Evolutionary conservation across 2,329 filamentous ascomycete genomes (phyloP), one percentile per base, ranked within the genome.

Genomic region (Eutypella sp.): DNA sequence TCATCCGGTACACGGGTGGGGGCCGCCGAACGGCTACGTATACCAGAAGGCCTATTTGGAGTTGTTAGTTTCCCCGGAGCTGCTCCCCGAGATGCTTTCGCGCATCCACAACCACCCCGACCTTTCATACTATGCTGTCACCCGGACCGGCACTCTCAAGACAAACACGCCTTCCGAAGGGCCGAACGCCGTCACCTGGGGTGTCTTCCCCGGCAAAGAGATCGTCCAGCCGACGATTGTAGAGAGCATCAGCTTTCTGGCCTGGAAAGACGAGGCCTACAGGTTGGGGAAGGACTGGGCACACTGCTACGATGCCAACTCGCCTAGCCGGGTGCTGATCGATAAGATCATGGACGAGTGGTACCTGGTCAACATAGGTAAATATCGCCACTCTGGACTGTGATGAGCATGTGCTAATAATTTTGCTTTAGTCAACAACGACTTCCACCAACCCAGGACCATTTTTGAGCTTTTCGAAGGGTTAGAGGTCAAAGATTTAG

Each of bases 171-270:
- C 84, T 8, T 81, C 82, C 19, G 89, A 95, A 56, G 88, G 89
- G 5, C 93, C 93, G 31, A 99, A 99, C 59, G 93, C 93, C n/a
- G 88, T 99, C 41, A 99, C 93, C 2, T 99, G 93, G 93, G 93
- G 93, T 68, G 95, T 99, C 27, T 99, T 97, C 73, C 92, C 93
- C 0, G 93, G 93, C 47, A 95, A 97, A 67, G 93, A 99, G 68
- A 96, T 99, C 62, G 91, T 99, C n/a, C 93, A 99, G 67, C 93
- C 93, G 13, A 99, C 93, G n/a, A 96, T 99, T 59, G 93, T 99
- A 43, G 93, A 99, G 71, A 95, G 89, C 16, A 85, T 99, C 65
- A 95, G 89, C 65, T 99, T 99, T 78, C 74, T 99, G 44, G 93
- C 93, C 2, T 99, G 93, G 93, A 95, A 95, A 70, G 93, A 99